Conservation (phyloP, 2,329 filamentous ascomycete species). For the Fusarium haematococcum region DNA sequence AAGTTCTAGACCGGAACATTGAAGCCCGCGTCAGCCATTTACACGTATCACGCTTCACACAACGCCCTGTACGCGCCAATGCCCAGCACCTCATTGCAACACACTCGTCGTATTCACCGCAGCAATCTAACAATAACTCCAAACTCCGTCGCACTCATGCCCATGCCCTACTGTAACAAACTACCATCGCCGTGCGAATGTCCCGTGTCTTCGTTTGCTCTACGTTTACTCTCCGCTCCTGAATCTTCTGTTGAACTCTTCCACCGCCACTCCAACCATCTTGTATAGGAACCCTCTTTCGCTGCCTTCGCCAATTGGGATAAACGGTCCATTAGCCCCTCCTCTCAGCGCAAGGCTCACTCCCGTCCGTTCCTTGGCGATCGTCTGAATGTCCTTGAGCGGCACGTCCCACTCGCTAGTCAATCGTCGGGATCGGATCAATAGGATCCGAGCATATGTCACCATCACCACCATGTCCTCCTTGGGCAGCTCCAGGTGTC, state of each 20-base stretch:
- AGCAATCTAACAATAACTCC: not conserved
- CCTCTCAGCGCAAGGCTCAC: slow-evolving; percentile 90
- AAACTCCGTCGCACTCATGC: not conserved
- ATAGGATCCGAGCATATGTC: slow-evolving; percentile 87
- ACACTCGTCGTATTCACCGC: not conserved
- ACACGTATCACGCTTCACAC: not conserved
- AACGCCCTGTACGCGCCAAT: not conserved
- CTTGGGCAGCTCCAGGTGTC: slow-evolving; percentile 89
- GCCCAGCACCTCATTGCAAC: not conserved
- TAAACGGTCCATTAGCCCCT: slow-evolving; percentile 92
- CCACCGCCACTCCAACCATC: slow-evolving; percentile 74
- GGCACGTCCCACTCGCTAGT: slow-evolving; percentile 96
- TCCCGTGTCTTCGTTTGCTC: not conserved
- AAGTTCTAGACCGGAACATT: not conserved
- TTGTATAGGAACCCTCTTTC: slow-evolving; percentile 72
- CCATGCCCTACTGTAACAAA: not conserved
- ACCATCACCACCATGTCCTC: slow-evolving; percentile 93
- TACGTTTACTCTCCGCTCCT: slow-evolving; percentile 52
- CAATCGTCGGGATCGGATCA: slow-evolving; percentile 87
- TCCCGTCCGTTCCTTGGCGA: slow-evolving; percentile 95
- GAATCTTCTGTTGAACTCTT: slow-evolving; percentile 75
- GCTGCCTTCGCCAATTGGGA: slow-evolving; percentile 92
- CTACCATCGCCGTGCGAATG: not conserved
- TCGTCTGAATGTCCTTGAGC: slow-evolving; percentile 95
- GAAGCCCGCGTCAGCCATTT: not conserved